Evolutionary conservation across 108 stramenopile species (phyloP), one percentile per base, ranked within the genome.

Genomic region (Cyclotella choctawhatcheeana): DNA sequence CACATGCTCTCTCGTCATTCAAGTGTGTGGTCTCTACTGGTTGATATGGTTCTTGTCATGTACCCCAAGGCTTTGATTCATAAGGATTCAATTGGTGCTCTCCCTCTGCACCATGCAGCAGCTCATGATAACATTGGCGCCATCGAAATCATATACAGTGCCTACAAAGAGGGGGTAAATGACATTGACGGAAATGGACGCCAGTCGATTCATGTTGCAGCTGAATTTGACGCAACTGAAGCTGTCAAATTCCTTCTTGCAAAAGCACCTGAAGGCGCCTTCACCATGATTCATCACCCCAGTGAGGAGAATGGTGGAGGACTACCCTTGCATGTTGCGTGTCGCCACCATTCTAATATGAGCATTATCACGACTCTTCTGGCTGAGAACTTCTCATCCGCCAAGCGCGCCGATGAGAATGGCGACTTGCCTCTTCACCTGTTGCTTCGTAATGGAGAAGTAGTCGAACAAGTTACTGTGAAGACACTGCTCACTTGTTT

Each of bases 91-190:
- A 83, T 89, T 76, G 94, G 94, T 25, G 86, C 89, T 17, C 64
- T 95, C 26, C 94, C 94, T 20, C 93, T 95, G 30, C 94, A 95
- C 62, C 94, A 95, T 67, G 94, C 94, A 3, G 64, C 94, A 26
- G 81, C 83, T 0, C 85, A 91, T 58, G 90, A 92, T 58, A 93
- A 92, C 58, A 51, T 93, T 17, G 67, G 86, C 24, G 94, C 91
- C 16, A 74, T 95, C 40, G 94, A 93, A 52, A 91, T 95, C 55
- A 92, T 95, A 37, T 91, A 90, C 63, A 88, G 85, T 69, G 88
- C 91, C 30, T 95, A 95, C 85, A 93, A 91, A 66, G 89, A 91
- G 73, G 94, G 94, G n/a, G 87, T 89, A 34, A 91, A 89, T 67
- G 91, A 93, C 43, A 78, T 82, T 0, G 90, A 95, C 66, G 86